A percentile compares a stretch with the other conserved stretches of the same genome.
phyloP scores from a whole-genome alignment of 1,284 basidiomycete species.

The Athelia psychrophila region DNA sequence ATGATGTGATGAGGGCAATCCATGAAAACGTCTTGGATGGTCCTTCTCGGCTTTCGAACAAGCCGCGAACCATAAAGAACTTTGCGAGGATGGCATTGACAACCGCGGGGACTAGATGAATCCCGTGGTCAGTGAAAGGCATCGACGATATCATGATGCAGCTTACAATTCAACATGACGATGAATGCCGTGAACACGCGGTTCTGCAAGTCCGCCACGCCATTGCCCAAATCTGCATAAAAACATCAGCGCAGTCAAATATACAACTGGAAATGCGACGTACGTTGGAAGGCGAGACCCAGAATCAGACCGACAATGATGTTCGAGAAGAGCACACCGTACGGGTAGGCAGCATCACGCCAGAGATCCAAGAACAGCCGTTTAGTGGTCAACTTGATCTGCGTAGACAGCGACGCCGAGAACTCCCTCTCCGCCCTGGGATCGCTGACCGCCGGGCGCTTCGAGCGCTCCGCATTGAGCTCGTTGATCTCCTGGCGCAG shows the following conservation, averaged over 20 bases:
- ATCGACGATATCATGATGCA: background rate
- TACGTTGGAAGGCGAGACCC: background rate
- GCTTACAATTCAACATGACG: background rate
- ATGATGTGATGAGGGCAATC: background rate
- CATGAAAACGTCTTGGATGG: background rate
- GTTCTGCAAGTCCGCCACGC: background rate
- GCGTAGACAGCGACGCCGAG: background rate
- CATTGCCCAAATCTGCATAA: background rate
- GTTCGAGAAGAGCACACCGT: background rate
- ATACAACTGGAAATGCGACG: background rate
- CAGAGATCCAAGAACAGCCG: background rate
- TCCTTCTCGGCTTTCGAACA: background rate
- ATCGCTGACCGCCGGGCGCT: background rate
- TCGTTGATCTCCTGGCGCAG: background rate
- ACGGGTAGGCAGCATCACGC: background rate
- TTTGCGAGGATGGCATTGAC: background rate
- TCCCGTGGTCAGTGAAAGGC: no score
- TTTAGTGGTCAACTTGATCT: background rate
- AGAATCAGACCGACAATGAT: background rate
- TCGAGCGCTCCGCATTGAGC: background rate
- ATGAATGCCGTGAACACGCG: background rate
- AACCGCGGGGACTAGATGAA: background rate
- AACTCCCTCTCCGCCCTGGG: background rate
- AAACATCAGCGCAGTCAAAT: background rate
- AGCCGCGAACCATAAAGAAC: background rate